Evolutionary conservation across 2,329 filamentous ascomycete genomes (phyloP), one percentile per base, ranked within the genome.

Genomic region (Penicillium brasilianum): DNA sequence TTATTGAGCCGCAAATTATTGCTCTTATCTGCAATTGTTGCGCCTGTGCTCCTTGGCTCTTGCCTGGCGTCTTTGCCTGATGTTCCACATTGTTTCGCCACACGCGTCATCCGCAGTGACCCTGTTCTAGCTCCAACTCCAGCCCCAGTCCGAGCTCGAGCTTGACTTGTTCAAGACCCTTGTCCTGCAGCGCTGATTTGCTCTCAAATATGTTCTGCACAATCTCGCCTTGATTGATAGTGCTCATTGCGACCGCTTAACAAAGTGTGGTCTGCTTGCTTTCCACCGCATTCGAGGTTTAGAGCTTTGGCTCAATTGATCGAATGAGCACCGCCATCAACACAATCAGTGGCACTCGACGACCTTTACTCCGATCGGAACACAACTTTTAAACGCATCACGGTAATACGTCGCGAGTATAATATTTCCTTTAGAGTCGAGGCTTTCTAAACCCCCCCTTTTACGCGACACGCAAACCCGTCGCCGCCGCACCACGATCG

Each of bases 41-140:
- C n/a, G 37, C 10, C 22, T 7, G 37, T 4, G 30, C 37, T 41
- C 32, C 25, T 57, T 61, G 25, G 18, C 22, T 54, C 43, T 44
- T 49, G 50, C 25, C 58, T 30, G 11, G 20, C 20, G 20, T 43
- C 48, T 20, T 34, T 44, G 43, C 58, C 50, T 61, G 41, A 61
- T 63, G 59, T 65, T 64, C 58, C 59, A 61, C 63, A 13, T 56
- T 59, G 55, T 30, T 50, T 69, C 59, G 68, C 68, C 68, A 69
- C 66, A 57, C 62, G 61, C 67, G 67, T 69, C 67, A 68, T 67
- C 54, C 46, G 14, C 52, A 28, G 48, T 43, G 32, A 22, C 20
- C 53, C 46, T 64, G 62, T 63, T 65, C 48, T 57, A 64, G 36
- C 52, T 54, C 16, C 56, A 63, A 59, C 61, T 68, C 49, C 57